These are phyloP conservation scores for Draba incana DNA, from an alignment of 345 rosid species.

Conservation along the genomic window DNA sequence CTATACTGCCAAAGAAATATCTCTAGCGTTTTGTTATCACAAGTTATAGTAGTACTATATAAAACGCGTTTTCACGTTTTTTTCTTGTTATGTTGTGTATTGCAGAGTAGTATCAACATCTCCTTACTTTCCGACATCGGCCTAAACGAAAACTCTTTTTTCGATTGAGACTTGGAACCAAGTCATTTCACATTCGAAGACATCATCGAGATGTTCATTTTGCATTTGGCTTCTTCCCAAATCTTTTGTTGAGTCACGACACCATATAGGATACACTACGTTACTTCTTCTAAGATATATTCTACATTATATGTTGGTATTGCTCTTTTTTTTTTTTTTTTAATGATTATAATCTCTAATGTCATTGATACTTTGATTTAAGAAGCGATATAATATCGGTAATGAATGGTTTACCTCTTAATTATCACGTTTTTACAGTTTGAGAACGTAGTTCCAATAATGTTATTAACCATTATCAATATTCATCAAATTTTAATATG, in stretches of 20 bases:
- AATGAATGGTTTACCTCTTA: too few species aligned
- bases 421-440: too few species aligned
- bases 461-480: too few species aligned
- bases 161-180: slow-evolving; percentile 12
- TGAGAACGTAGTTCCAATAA: too few species aligned
- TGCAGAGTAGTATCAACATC: slow-evolving; percentile 42
- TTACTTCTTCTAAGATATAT: not conserved
- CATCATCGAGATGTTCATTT: not conserved
- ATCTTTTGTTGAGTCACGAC: slow-evolving; percentile 14
- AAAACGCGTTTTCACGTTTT: slow-evolving; percentile 26
- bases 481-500: too few species aligned
- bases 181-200: slow-evolving; percentile 9
- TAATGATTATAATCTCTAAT: not conserved
- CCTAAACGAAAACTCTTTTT: slow-evolving; percentile 7
- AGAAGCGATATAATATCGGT: slow-evolving; percentile 5
- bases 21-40: not conserved
- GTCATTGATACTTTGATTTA: slow-evolving; percentile 12
- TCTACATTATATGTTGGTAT: not conserved
- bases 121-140: slow-evolving; percentile 35
- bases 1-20: not conserved
- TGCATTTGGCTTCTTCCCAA: slow-evolving; percentile 25
- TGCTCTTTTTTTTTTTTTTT: not conserved
- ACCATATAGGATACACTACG: slow-evolving; percentile 22
- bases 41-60: not conserved
- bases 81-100: not conserved